phyloP scores from a whole-genome alignment of 1,284 basidiomycete species.

The Puccinia polysora region DNA sequence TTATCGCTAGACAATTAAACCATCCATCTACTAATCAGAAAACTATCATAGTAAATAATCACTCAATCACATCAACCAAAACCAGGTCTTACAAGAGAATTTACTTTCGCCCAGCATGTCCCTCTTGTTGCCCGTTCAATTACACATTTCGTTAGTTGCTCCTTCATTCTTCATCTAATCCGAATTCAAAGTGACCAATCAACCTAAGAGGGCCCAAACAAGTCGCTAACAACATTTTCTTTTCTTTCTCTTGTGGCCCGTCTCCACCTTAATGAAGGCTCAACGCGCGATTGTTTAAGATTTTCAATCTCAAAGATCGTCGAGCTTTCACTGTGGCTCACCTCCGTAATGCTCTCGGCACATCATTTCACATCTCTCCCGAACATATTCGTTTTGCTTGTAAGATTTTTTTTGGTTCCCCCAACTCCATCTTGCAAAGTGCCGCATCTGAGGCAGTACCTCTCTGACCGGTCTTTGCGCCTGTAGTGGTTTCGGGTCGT shows the following conservation, averaged over 20 bases:
- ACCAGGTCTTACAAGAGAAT: neutral
- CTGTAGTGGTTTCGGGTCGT: slow-evolving; percentile 27
- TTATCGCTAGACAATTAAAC: too few species aligned
- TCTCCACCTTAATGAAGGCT: neutral
- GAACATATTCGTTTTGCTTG: slow-evolving; percentile 21
- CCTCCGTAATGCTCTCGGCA: slow-evolving; percentile 6
- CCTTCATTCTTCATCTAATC: too few species aligned
- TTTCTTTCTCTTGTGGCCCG: neutral
- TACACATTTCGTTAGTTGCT: slow-evolving; percentile 15
- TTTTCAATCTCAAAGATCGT: slow-evolving; percentile 14
- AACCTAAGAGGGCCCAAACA: neutral
- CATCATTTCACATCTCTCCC: slow-evolving; percentile 9
- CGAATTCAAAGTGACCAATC: too few species aligned
- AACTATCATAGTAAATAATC: neutral
- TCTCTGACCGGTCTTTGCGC: neutral
- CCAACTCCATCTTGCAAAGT: neutral
- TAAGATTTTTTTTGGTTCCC: neutral
- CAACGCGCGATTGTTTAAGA: slow-evolving; percentile 14
- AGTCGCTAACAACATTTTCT: neutral
- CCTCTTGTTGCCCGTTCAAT: neutral
- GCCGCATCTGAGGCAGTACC: slow-evolving; percentile 11
- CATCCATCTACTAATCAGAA: too few species aligned
- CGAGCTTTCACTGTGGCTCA: slow-evolving; percentile 34
- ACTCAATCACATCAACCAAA: neutral
- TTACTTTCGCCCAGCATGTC: neutral